These are phyloP conservation scores for Fusarium graminum DNA, from an alignment of 2,329 filamentous ascomycete genomes.

Conservation along the genomic window DNA sequence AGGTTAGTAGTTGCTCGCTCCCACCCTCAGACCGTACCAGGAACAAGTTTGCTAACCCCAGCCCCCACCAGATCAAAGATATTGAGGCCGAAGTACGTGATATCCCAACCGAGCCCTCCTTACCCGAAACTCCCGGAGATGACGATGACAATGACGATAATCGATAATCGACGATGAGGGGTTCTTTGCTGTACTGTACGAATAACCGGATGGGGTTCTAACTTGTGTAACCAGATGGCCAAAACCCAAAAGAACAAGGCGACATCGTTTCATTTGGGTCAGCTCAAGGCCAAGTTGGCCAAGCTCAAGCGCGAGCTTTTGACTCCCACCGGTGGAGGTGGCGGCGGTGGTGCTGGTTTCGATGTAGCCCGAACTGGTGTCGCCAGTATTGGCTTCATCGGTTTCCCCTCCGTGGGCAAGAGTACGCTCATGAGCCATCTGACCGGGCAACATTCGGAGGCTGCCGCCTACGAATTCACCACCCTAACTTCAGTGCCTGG, in stretches of 20 bases:
- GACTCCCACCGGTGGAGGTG: constrained; percentile 85
- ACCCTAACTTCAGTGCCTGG: constrained; percentile 97
- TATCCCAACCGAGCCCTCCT: constrained; percentile 23
- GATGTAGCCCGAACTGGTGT: constrained; percentile 98
- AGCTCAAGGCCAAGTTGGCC: constrained; percentile 97
- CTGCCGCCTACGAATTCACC: constrained; percentile 97
- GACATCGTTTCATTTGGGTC: constrained; percentile 92
- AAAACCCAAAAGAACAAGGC: constrained; percentile 98
- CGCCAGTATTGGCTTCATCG: constrained; percentile 96
- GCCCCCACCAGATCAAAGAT: constrained; percentile 82
- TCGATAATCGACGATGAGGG: constrained; percentile 12
- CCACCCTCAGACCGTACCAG: constrained; percentile 9
- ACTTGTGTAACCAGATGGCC: constrained; percentile 76
- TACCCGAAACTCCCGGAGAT: constrained; percentile 26
- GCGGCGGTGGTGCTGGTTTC: constrained; percentile 84
- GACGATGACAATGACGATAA: constrained; percentile 10
- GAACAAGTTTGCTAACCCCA: constrained; percentile 53
- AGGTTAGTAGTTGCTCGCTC: constrained; percentile 68
- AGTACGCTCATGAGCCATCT: constrained; percentile 96
- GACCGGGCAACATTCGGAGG: constrained; percentile 97
- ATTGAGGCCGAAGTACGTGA: constrained; percentile 89
- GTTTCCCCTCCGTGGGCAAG: constrained; percentile 98
- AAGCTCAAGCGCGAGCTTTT: constrained; percentile 97
- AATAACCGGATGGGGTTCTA: constrained; percentile 30
- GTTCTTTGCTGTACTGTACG: constrained; percentile 6